These are phyloP conservation scores for Pythium myriotylum DNA, from an alignment of 352 stramenopile genomes.

Conservation along the genomic window DNA sequence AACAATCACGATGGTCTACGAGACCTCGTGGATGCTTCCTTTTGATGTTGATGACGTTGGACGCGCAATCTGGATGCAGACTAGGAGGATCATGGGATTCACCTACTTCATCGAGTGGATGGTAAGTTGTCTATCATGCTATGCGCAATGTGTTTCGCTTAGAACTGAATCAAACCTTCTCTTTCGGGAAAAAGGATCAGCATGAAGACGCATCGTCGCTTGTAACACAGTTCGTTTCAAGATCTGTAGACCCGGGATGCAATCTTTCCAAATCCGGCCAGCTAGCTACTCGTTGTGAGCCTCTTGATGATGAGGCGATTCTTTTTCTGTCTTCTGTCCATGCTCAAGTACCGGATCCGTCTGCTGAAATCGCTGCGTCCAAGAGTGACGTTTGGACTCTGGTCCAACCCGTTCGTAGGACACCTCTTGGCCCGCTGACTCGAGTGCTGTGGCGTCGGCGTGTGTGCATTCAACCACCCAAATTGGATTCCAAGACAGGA, in stretches of 20 bases:
- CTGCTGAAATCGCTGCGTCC: neutral
- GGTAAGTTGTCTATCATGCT: conserved; percentile 2
- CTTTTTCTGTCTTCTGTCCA: conserved; percentile 8
- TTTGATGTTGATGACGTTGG: conserved; percentile 5
- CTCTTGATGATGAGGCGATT: neutral
- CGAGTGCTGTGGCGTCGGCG: conserved; percentile 10
- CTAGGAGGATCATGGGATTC: neutral
- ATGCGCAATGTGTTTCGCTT: too few relatives aligned
- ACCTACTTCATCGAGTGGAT: conserved; percentile 6
- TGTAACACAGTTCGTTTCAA: conserved; percentile 9
- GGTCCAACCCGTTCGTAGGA: neutral
- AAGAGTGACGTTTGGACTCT: conserved; percentile 5
- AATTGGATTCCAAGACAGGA: neutral
- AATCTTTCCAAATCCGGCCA: conserved; percentile 4
- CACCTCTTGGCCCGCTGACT: neutral
- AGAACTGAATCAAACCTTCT: too few relatives aligned
- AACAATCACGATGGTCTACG: conserved; percentile 1
- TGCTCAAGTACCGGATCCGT: neutral
- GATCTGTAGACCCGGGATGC: neutral
- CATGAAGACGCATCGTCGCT: neutral
- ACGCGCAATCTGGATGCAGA: conserved; percentile 9
- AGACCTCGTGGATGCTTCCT: conserved; percentile 15
- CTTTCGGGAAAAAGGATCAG: conserved; percentile 1
- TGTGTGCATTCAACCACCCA: conserved; percentile 4
- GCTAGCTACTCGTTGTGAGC: conserved; percentile 3